Percentiles rank a stretch among this genome's conserved stretches.
phyloP scores from a whole-genome alignment of 257 asterid species.

The Vinca minor region DNA sequence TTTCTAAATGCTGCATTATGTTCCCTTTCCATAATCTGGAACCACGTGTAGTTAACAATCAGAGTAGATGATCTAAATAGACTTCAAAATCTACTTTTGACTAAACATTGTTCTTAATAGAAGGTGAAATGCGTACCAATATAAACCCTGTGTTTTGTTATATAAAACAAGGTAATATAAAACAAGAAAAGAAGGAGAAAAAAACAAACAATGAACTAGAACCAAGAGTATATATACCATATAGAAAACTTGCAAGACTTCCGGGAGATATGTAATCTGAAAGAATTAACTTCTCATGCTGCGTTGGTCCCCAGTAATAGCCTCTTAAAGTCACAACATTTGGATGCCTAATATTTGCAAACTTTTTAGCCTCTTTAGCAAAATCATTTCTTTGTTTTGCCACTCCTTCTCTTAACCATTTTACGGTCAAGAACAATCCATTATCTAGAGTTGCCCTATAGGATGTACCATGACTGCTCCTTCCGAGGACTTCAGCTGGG shows the following conservation, averaged over 20 bases:
- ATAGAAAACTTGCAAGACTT: conserved; percentile 78
- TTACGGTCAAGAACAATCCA: conserved; percentile 82
- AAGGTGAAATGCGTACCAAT: background rate
- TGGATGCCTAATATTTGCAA: conserved; percentile 85
- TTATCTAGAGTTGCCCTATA: conserved; percentile 74
- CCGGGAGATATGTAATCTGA: conserved; percentile 95
- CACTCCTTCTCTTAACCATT: conserved; percentile 98
- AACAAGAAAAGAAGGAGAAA: background rate
- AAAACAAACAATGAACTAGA: background rate
- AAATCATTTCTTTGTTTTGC: conserved; percentile 95
- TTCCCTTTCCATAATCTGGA: background rate
- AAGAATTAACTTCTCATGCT: conserved; percentile 93
- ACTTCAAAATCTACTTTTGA: background rate
- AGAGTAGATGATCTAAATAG: background rate
- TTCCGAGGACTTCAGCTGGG: conserved; percentile 93
- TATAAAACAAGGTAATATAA: background rate
- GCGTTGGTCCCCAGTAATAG: conserved; percentile 98
- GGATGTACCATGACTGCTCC: conserved; percentile 97
- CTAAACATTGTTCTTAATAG: background rate
- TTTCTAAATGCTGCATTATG: background rate
- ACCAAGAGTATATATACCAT: conserved; percentile 51
- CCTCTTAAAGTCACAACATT: conserved; percentile 96
- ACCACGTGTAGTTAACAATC: background rate
- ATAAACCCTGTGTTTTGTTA: background rate
- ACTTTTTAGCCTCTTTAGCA: conserved; percentile 94